Base-by-base conservation (phyloP, 768 basidiomycete genomes). In the Suillus subaureus region DNA sequence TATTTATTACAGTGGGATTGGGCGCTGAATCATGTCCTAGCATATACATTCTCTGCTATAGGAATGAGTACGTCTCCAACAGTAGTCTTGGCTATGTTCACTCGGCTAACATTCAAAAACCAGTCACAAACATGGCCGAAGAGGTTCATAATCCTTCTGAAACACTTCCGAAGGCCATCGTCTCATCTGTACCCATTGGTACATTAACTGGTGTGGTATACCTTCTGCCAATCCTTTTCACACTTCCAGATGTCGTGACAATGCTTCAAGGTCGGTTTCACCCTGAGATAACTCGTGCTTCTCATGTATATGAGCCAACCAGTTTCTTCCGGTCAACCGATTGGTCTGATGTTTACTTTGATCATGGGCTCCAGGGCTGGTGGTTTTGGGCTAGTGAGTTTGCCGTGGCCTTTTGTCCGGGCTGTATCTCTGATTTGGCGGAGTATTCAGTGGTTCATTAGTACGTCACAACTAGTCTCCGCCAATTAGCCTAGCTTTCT, bases 41-140 rank as follows among this genome's bases (percentile, higher is more conserved):
- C 88, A 0, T 90, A 88, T 65, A 84, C 84, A 0, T 86, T 81
- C 65, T 71, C 88, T 42, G 87, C 83, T 18, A 84, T 85, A 66
- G 89, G 89, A 64, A 89, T 89, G 87, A 85, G 85, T 86, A 67
- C 64, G 77, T 69, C 42, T 45, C 31, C 6, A 23, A 66, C 45
- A 47, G n/a, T 37, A 42, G 9, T 35, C 37, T 49, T 67, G 35
- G 35, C 26, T 31, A 15, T 61, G 26, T 40, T 9, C 26, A 28
- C 63, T 8, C 8, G 2, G 57, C 62, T 65, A 60, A 74, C 16
- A 26, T 33, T 56, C 55, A 63, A 3, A 26, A 40, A 40, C 39
- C 58, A 87, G 85, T 89, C 45, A 80, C 87, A 18, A 87, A 85
- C 67, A 85, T 90, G 85, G 85, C 87, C 3, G 89, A 89, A 71